Conservation (phyloP, 805 yeast genomes). For the Saccharomycopsis fermentans region DNA sequence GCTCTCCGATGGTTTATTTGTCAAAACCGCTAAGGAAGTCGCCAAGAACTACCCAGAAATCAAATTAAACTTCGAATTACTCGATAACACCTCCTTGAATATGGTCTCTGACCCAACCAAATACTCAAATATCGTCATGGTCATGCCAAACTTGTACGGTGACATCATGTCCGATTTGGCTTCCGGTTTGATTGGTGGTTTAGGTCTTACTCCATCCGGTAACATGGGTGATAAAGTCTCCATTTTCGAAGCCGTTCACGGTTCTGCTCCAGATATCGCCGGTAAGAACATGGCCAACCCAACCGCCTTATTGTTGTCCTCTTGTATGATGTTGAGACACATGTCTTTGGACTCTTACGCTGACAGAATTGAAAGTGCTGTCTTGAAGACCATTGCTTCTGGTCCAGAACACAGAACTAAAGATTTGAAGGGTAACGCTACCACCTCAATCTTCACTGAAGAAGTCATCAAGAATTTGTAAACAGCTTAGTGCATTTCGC, state of each 20-base stretch:
- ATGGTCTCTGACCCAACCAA: conserved; percentile 82
- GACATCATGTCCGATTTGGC: conserved; percentile 97
- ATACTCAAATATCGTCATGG: conserved; percentile 85
- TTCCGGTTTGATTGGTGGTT: conserved; percentile 96
- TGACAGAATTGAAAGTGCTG: conserved; percentile 80
- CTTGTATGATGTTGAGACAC: conserved; percentile 99
- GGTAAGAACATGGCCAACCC: conserved; percentile 99
- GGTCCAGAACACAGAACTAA: conserved; percentile 95
- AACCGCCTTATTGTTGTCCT: conserved; percentile 89
- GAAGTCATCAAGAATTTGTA: conserved; percentile 75
- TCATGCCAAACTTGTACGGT: conserved; percentile 99
- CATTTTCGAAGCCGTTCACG: conserved; percentile 98
- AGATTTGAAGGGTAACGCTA: conserved; percentile 87
- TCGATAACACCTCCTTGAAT: conserved; percentile 91
- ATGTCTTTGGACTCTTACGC: conserved; percentile 83
- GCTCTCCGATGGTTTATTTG: conserved; percentile 94
- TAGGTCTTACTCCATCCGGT: conserved; percentile 98
- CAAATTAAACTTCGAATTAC: conserved; percentile 71
- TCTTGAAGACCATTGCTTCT: conserved; percentile 68
- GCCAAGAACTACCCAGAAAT: conserved; percentile 79
- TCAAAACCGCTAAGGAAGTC: conserved; percentile 80
- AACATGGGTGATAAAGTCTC: conserved; percentile 98
- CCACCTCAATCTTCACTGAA: conserved; percentile 84
- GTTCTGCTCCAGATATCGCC: conserved; percentile 99
- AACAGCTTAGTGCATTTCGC: conserved; percentile 9